Evolutionary conservation across 1,284 basidiomycete genomes (phyloP), one percentile per base, ranked within the genome.

Genomic region (Ustilago trichophora): DNA sequence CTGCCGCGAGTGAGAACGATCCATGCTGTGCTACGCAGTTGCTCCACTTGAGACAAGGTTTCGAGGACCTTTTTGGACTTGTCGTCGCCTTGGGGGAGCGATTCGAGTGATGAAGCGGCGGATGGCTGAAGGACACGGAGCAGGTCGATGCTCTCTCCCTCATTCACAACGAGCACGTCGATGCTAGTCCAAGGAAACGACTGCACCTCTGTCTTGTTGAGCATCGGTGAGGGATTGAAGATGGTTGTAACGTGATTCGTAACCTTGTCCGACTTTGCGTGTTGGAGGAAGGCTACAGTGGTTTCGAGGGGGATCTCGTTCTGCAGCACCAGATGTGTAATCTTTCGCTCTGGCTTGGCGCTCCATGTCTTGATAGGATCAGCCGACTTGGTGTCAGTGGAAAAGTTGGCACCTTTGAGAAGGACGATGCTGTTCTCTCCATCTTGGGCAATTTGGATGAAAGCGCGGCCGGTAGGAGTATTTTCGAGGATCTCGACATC

Each of bases 201-300:
- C 6, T 72, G 68, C 15, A 86, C 79, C 53, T 85, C 80, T 0
- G 66, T 63, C 1, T 54, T 34, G 1, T 78, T 71, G 2, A 83
- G 84, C 84, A 87, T 86, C 6, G 86, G 86, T 0, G 83, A 84
- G 0, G 86, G 86, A 73, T 87, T 87, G 80, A 85, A 85, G n/a
- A 87, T 52, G 40, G 70, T 45, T 26, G 56, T 60, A 1, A 72
- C 57, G 32, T 54, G 48, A 22, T 48, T 50, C 11, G 33, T 40
- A 3, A 41, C 43, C 10, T 45, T 34, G 12, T 47, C 27, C 35
- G 58, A 55, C 33, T 57, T 51, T 16, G 63, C 56, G 18, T 52
- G 16, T 55, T 53, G 21, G 44, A 85, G 78, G 64, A 85, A 84
- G 4, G 82, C 70, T 13, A 80, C 52, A 6, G 86, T 87, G 6